Evolutionary conservation across 1,284 basidiomycete species (phyloP), one percentile per base, ranked within the genome.

Genomic region (Inonotus obliquus): DNA sequence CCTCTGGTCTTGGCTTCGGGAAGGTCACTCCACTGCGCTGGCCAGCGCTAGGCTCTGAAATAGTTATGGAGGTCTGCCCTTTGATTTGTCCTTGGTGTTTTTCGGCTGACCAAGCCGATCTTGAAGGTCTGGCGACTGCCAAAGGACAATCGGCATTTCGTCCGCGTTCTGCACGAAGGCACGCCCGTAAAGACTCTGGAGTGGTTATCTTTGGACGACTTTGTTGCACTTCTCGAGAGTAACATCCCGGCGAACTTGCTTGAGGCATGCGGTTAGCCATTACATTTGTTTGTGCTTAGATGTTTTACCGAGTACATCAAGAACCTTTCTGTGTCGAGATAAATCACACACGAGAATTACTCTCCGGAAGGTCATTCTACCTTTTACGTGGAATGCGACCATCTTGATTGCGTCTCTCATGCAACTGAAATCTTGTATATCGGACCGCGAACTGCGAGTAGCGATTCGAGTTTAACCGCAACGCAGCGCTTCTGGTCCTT

Each of bases 21-120:
- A 70, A 68, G 41, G 63, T 65, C 10, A 65, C 67, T 7, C 69
- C 70, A 1, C 66, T 82, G 57, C 74, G 79, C 29, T 82, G 80
- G 80, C 81, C 81, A 1, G 79, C 81, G 0, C 69, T 82, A 52
- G 80, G 81, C 1, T 78, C 77, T 14, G 80, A 82, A 65, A 75
- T 82, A n/a, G 62, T 79, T 52, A 75, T 82, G 70, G 80, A 82
- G 76, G 80, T 77, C 60, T 54, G 77, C 35, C 6, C 19, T 14
- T 25, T 32, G 25, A 21, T 19, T 11, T 23, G 27, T 27, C 19
- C 23, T 21, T 38, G 13, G n/a, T 4, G 19, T 11, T 10, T 35
- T 49, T 11, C 35, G 17, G 57, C 1, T 23, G 27, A 2, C 17
- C 59, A 2, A 19, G 4, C 25, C 10, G 25, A 19, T 38, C 25